Base-by-base conservation (phyloP, 495 filamentous ascomycete species). In the Xylaria flabelliformis region DNA sequence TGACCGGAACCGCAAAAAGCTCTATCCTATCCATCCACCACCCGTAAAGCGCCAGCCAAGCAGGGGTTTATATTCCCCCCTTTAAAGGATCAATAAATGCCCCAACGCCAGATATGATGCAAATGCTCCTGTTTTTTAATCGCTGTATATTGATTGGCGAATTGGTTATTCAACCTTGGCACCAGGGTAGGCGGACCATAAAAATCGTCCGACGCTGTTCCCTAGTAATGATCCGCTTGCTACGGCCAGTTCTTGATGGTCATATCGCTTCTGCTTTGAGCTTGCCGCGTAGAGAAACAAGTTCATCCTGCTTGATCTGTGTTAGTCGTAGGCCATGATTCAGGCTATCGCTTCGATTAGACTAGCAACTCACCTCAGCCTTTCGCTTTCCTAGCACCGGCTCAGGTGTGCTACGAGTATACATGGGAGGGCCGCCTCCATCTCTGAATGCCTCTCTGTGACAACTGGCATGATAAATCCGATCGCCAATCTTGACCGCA, bases 401-500 rank as follows among this genome's bases (percentile, higher is more conserved):
- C 75, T 92, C 91, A 0, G 91, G 90, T 6, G 90, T 92, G 19
- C 63, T 65, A 75, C 84, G 51, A 78, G 86, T 58, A 82, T 79
- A 84, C 64, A 78, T 77, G 0, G 85, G 82, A 10, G 82, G 84
- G 26, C 76, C 80, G 48, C 81, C 83, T 42, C 83, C 82, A 29
- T 92, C 91, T 79, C 90, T 92, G 71, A 86, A 92, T 9, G 94
- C 92, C 82, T 98, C 95, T 50, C 87, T 87, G 78, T 95, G 92
- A 74, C 97, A 98, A 68, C 88, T 96, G 26, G 92, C 94, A 82
- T 99, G 96, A 69, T 93, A 98, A 19, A 97, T 90, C 71, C 92
- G 89, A 64, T 84, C 88, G n/a, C 91, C 92, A 48, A 95, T 87
- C 75, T 90, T 88, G 62, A 92, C 84, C 0, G 96, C 92, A 80